phyloP scores from a whole-genome alignment of 345 rosid species.

The Atalantia buxifolia region DNA sequence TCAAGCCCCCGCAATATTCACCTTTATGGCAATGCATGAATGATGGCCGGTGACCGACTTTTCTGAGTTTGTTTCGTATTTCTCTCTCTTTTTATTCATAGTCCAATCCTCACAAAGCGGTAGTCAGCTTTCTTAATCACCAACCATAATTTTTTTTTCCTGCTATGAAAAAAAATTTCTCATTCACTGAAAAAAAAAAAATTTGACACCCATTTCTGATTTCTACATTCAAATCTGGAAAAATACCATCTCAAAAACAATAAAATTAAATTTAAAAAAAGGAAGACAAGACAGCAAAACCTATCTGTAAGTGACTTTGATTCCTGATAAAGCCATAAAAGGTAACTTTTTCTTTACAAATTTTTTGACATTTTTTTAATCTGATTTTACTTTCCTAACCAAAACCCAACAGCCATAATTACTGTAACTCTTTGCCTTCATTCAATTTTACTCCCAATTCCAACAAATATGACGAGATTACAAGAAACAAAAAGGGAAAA shows the following conservation, averaged over 20 bases:
- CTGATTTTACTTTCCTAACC: not conserved
- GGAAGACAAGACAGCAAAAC: not conserved
- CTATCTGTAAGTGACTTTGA: not conserved
- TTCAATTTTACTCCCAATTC: not conserved
- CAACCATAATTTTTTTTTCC: constrained; percentile 1
- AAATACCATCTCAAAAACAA: not conserved
- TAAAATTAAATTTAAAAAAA: not conserved
- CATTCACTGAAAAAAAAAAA: not conserved
- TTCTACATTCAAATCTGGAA: not conserved
- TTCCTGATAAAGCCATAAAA: not conserved
- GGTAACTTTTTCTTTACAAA: not conserved
- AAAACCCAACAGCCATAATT: not conserved
- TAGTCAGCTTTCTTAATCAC: constrained; percentile 13
- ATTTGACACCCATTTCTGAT: not conserved
- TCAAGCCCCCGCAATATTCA: constrained; percentile 2
- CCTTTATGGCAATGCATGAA: constrained; percentile 17
- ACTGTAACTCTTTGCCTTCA: not conserved
- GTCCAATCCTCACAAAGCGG: constrained; percentile 22
- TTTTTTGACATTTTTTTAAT: too few relatives aligned
- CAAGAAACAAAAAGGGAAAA: not conserved
- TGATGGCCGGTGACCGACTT: constrained; percentile 31
- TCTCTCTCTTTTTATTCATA: not conserved
- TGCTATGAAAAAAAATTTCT: not conserved
- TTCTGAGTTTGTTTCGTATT: not conserved
- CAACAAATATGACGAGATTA: not conserved